phyloP scores from a whole-genome alignment of 2,329 filamentous ascomycete genomes.

The Botrytis hyacinthi region DNA sequence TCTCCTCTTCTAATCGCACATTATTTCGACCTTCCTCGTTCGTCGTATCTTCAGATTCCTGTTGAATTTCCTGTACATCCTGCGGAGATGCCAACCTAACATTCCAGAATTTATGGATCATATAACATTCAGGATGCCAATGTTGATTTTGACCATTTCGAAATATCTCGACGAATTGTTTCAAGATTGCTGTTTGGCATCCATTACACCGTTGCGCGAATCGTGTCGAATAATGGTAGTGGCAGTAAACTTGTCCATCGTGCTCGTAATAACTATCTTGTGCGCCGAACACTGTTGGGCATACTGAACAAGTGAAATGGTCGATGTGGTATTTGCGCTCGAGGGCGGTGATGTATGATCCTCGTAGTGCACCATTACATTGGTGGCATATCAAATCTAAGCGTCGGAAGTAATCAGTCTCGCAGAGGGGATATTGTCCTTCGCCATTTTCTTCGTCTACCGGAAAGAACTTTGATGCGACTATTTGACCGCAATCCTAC shows the following conservation, averaged over 20 bases:
- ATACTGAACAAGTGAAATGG: conserved; percentile 97
- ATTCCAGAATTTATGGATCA: conserved; percentile 99
- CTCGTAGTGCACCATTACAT: conserved; percentile 87
- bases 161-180: conserved; percentile 99
- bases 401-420: conserved; percentile 94
- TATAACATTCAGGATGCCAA: conserved; percentile 99
- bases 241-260: conserved; percentile 92
- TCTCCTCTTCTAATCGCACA: conserved; percentile 83
- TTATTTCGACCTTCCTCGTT: conserved; percentile 67
- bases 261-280: conserved; percentile 99
- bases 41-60: conserved; percentile 50
- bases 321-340: conserved; percentile 99
- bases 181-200: conserved; percentile 93
- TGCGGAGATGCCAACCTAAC: conserved; percentile 63
- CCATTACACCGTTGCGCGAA: conserved; percentile 96
- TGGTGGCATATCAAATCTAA: conserved; percentile 88
- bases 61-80: conserved; percentile 47
- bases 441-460: conserved; percentile 85
- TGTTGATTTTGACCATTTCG: conserved; percentile 97
- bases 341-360: conserved; percentile 95
- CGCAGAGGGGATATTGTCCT: conserved; percentile 90
- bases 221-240: conserved; percentile 97
- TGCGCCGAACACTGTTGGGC: conserved; percentile 95
- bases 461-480: conserved; percentile 98
- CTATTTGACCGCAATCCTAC: conserved; percentile 94